Conservation (phyloP, 75 land plant species). For the Sequoiadendron giganteum region DNA sequence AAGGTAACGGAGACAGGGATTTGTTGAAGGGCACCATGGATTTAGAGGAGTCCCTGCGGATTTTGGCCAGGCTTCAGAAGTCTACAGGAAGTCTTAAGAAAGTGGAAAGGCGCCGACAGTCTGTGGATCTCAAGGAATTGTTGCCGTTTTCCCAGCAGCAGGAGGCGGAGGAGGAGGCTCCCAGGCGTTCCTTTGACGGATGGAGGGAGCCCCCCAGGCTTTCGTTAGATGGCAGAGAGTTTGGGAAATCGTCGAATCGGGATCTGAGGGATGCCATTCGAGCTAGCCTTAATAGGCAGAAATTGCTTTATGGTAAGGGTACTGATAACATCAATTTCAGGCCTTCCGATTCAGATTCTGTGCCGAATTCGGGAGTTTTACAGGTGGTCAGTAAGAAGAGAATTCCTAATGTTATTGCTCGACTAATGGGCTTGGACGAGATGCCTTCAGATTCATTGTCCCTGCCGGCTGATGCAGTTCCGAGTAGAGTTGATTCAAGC, state of each 20-base stretch:
- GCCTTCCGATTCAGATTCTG: not conserved
- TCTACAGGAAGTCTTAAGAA: constrained; percentile 20
- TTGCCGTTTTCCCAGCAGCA: not conserved
- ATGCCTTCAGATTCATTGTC: constrained; percentile 20
- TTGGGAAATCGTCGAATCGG: not conserved
- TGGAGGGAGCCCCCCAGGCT: not conserved
- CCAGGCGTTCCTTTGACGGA: not conserved
- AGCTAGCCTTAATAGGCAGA: constrained; percentile 8
- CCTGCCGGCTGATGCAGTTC: not conserved
- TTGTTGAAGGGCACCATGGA: constrained; percentile 52
- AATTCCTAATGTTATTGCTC: constrained; percentile 62
- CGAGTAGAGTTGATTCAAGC: not conserved
- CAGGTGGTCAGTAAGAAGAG: constrained; percentile 28
- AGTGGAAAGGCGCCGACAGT: not conserved
- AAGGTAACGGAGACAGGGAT: constrained; percentile 29
- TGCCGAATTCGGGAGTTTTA: not conserved
- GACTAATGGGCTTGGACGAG: constrained; percentile 75
- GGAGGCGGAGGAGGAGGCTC: not conserved
- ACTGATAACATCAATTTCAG: no score
- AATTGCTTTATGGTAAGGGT: not conserved
- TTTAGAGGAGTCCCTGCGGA: constrained; percentile 57
- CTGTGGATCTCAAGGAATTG: constrained; percentile 10
- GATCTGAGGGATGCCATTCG: constrained; percentile 13
- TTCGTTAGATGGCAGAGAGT: constrained; percentile 2
- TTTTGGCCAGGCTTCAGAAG: constrained; percentile 53